Base-by-base conservation (phyloP, 192 early-diverging fungal genomes). In the Coemansia sp. region DNA sequence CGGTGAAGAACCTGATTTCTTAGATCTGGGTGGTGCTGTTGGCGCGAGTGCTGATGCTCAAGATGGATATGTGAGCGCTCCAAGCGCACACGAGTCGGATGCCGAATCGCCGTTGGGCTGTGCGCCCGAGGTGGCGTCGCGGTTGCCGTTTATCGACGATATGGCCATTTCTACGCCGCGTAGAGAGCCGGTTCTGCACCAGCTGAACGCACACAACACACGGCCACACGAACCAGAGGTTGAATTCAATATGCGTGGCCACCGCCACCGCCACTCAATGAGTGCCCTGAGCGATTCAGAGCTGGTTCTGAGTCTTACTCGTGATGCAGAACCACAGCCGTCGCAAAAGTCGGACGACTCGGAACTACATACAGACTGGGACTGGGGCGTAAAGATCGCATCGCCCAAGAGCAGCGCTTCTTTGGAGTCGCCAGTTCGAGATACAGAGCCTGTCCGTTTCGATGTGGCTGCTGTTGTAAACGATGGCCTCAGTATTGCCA, bases 31-130 rank as follows among this genome's bases (percentile, higher is more conserved):
- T 37, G 79, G 67, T 17, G 64, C 62, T 45, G 60, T 66, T 2
- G 38, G 38, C 11, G 38, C 21, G 14, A 51, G 66, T n/a, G 55
- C 49, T 3, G 39, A 61, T 4, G 29, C 58, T 35, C 45, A 62
- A 35, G 85, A 83, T 38, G 88, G 87, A 6, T 90, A 90, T 66
- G 89, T 87, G 53, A 89, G 88, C 63, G 90, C 87, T 4, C 85
- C 83, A 52, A 87, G 84, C 72, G 87, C 84, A 15, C 82, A 85
- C 65, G 84, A 84, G 58, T 75, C 77, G n/a, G 84, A 85, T 29
- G 59, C 61, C 39, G 17, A 37, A 6, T 17, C 21, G 23, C 62
- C 57, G 3, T 48, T 53, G 25, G 23, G 19, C n/a, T 24, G 10
- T 56, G 38, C 48, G 48, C 17, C 52, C 19, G 61, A 19, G 15